phyloP scores from a whole-genome alignment of 1,284 basidiomycete genomes.

The Moesziomyces aphidis region DNA sequence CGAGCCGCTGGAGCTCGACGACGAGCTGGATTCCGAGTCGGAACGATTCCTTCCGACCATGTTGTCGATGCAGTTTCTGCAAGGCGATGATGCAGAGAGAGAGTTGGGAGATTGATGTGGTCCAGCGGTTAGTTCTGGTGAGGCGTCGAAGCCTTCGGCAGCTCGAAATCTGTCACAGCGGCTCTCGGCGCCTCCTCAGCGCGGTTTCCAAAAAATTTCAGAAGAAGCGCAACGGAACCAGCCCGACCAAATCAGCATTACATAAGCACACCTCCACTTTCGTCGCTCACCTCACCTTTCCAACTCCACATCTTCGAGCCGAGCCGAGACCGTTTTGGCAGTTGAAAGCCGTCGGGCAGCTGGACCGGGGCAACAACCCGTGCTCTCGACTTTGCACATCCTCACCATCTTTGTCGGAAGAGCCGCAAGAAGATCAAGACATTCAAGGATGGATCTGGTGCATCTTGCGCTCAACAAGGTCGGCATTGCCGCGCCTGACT shows the following conservation, averaged over 20 bases:
- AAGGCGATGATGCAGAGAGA: neutral
- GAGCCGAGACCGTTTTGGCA: neutral
- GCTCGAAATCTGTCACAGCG: neutral
- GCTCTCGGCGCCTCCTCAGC: neutral
- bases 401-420: neutral
- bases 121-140: neutral
- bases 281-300: too few relatives aligned
- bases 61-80: neutral
- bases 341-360: neutral
- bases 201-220: slow-evolving; percentile 26
- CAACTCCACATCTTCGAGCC: neutral
- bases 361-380: neutral
- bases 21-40: slow-evolving; percentile 38
- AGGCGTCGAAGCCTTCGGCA: neutral
- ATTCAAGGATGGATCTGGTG: slow-evolving; percentile 38
- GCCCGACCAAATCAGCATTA: slow-evolving; percentile 18
- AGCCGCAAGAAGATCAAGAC: neutral
- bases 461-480: slow-evolving; percentile 11
- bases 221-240: neutral
- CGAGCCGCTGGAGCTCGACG: slow-evolving; percentile 39
- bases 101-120: neutral
- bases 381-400: neutral
- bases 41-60: slow-evolving; percentile 37
- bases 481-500: slow-evolving; percentile 25
- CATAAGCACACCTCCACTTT: slow-evolving; percentile 4